These are phyloP conservation scores for Sphaerosporella brunnea DNA, from an alignment of 495 filamentous ascomycete genomes.

Conservation along the genomic window DNA sequence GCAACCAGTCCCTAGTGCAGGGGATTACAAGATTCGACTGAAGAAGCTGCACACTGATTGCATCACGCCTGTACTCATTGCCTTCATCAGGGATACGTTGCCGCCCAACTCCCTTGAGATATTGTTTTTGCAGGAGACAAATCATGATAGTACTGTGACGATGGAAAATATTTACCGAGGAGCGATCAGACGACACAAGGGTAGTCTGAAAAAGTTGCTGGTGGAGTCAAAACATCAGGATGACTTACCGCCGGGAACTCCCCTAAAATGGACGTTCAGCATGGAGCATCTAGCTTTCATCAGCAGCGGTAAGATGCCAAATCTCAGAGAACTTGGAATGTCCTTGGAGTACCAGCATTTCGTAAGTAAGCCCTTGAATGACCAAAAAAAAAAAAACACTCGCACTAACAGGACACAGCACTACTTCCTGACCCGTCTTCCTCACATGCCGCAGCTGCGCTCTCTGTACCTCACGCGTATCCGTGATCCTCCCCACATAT, in stretches of 20 bases:
- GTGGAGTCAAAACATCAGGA: constrained; percentile 39
- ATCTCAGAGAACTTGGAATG: constrained; percentile 57
- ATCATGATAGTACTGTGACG: constrained; percentile 38
- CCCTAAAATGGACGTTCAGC: constrained; percentile 60
- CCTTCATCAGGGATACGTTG: constrained; percentile 69
- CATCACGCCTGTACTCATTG: constrained; percentile 59
- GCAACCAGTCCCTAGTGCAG: constrained; percentile 8
- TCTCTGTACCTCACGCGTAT: constrained; percentile 53
- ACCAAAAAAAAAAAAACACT: no score
- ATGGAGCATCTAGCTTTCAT: constrained; percentile 60
- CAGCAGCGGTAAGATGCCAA: constrained; percentile 64
- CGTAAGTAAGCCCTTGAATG: constrained; percentile 42
- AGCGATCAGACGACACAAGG: constrained; percentile 51
- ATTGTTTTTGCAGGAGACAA: constrained; percentile 64
- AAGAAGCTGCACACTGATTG: constrained; percentile 69
- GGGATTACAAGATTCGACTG: constrained; percentile 53
- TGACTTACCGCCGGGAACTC: constrained; percentile 33
- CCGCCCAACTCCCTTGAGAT: constrained; percentile 73
- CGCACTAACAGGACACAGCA: constrained; percentile 42
- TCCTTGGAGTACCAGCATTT: constrained; percentile 69
- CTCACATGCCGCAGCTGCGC: constrained; percentile 53
- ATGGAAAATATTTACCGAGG: constrained; percentile 61
- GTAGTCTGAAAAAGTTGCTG: constrained; percentile 58
- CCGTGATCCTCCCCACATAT: constrained; percentile 34
- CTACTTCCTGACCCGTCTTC: constrained; percentile 68